Base-by-base conservation (phyloP, 306 rosid species). In the Mucuna pruriens region DNA sequence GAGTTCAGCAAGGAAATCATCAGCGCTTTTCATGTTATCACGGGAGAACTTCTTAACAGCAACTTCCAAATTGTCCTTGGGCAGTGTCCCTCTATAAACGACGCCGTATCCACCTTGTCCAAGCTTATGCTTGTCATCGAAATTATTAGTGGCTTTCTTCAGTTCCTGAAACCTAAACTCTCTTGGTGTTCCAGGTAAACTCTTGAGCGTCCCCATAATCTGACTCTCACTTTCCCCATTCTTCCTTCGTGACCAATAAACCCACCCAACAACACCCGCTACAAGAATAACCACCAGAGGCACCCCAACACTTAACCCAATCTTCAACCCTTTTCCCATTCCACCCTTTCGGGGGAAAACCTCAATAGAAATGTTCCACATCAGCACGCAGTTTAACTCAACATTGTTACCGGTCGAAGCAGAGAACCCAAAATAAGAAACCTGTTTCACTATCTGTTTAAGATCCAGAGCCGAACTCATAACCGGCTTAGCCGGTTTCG, bases 81-180 rank as follows among this genome's bases (percentile, higher is more conserved):
- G 78, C 11, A 92, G 76, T 2, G 42, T 70, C 1, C 92, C 97
- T 66, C 84, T 83, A 13, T 85, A 90, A 1, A 92, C 97, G 42
- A 92, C 90, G 4, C 97, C 97, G 48, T 73, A 92, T 4, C 97
- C 95, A 38, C 97, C 97, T 8, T 92, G 83, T 3, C 97, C 97
- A 9, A 92, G 44, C 62, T 89, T 92, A 6, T 61, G 52, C 79
- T 74, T 92, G 0, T 86, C 89, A 45, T 89, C 91, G 48, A 92
- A 92, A 70, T 86, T 88, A 57, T 83, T 85, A 0, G 97, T 92
- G 0, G 97, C 97, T 70, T 88, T 90, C 87, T 87, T 90, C 81
- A 92, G n/a, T 17, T 92, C 97, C 15, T 77, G 72, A 57, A 26
- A 89, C 1, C 29, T 34, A 17, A 88, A 90, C 81, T 92, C 97